A percentile compares a stretch with the other conserved stretches of the same genome.
These are phyloP conservation scores for Pseudogymnoascus sp. DNA, from an alignment of 2,329 filamentous ascomycete genomes.

Conservation along the genomic window DNA sequence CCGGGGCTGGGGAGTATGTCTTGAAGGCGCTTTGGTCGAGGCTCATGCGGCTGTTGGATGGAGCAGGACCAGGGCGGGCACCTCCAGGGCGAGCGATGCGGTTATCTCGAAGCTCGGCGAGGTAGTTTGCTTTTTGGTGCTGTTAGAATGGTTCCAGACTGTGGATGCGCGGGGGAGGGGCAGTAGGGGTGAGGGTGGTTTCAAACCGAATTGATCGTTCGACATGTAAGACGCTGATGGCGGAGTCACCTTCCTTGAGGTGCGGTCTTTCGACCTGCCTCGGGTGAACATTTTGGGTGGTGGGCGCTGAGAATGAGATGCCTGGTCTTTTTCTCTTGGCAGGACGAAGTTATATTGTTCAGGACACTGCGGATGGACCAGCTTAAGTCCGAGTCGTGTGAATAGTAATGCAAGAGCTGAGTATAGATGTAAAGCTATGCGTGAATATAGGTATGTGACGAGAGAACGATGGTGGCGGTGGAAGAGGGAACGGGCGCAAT, in stretches of 20 bases:
- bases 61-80: conserved; percentile 56
- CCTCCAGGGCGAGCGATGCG: conserved; percentile 60
- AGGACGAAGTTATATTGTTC: background rate
- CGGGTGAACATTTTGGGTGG: conserved; percentile 19
- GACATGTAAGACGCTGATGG: conserved; percentile 57
- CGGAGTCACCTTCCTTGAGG: conserved; percentile 45
- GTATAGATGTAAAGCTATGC: background rate
- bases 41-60: conserved; percentile 23
- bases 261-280: conserved; percentile 27
- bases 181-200: conserved; percentile 14
- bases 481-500: background rate
- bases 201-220: conserved; percentile 57
- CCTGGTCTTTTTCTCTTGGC: background rate
- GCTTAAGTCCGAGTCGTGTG: background rate
- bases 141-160: conserved; percentile 13
- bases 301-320: background rate
- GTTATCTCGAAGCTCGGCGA: conserved; percentile 61
- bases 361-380: background rate
- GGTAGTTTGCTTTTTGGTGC: conserved; percentile 51
- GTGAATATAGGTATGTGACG: background rate
- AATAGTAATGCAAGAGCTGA: background rate
- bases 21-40: background rate
- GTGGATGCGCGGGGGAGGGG: conserved; percentile 7
- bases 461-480: background rate
- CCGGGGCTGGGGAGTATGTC: background rate